Conservation (phyloP, 768 basidiomycete species). For the Boletus vinaceobasis region DNA sequence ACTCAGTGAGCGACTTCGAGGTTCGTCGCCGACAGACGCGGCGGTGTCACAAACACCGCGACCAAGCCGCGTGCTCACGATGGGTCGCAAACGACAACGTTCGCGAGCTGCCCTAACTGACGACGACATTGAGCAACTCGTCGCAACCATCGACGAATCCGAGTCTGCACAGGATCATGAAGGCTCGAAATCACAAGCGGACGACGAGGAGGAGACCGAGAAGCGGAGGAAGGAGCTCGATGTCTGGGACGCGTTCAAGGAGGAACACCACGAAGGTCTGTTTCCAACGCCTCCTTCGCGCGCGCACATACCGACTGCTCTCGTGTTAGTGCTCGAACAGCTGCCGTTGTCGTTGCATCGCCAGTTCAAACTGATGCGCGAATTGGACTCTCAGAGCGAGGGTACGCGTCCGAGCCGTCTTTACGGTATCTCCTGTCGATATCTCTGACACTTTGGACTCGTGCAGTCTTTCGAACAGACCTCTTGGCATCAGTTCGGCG, state of each 20-base stretch:
- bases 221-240: constrained; percentile 53
- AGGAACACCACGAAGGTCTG: constrained; percentile 77
- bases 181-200: background rate
- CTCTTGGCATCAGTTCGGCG: constrained; percentile 44
- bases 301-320: background rate
- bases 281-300: background rate
- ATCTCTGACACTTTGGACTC: constrained; percentile 1
- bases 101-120: constrained; percentile 37
- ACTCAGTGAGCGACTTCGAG: no score
- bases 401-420: constrained; percentile 35
- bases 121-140: constrained; percentile 23
- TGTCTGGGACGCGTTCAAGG: constrained; percentile 72
- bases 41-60: constrained; percentile 1
- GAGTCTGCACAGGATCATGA: constrained; percentile 7
- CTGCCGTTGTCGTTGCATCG: constrained; percentile 72
- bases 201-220: constrained; percentile 13
- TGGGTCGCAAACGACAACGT: constrained; percentile 47
- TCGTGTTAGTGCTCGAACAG: constrained; percentile 63
- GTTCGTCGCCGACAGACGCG: background rate
- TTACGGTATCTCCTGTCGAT: background rate
- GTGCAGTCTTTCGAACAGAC: constrained; percentile 38
- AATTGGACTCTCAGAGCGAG: constrained; percentile 65
- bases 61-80: constrained; percentile 9
- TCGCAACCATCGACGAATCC: constrained; percentile 14
- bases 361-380: constrained; percentile 64